Percentiles rank a stretch among this genome's conserved stretches.
Evolutionary conservation across 768 basidiomycete species (phyloP).

Genomic region (Galerina marginata): DNA sequence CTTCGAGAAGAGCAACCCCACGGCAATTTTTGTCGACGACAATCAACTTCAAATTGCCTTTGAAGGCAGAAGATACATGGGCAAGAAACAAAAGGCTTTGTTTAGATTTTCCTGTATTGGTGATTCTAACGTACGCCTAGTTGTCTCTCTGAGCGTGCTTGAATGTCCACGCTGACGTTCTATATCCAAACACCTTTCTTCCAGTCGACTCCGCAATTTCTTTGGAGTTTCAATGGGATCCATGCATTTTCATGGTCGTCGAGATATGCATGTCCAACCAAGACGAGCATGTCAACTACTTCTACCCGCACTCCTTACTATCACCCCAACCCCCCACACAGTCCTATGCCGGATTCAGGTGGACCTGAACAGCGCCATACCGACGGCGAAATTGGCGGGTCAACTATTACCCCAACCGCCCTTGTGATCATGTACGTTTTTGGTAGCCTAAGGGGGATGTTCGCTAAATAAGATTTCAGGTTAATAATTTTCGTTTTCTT

Average conservation of each 20-base stretch:
- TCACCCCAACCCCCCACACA: not conserved
- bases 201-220: conserved; percentile 12
- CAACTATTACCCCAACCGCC: too few species aligned
- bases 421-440: not conserved
- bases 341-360: not conserved
- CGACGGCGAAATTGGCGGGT: too few species aligned
- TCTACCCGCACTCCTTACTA: not conserved
- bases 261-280: conserved; percentile 27
- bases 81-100: conserved; percentile 33
- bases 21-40: conserved; percentile 13
- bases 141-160: not conserved
- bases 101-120: conserved; percentile 32
- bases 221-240: conserved; percentile 31
- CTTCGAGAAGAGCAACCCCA: conserved; percentile 25
- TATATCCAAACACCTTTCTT: too few species aligned
- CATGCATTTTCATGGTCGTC: conserved; percentile 33
- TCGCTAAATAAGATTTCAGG: too few species aligned
- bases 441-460: not conserved
- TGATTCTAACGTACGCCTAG: not conserved
- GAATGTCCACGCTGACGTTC: too few species aligned
- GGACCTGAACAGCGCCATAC: not conserved
- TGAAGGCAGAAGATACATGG: conserved; percentile 35
- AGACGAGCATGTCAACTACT: not conserved
- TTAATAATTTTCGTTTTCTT: too few species aligned
- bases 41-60: conserved; percentile 34